Evolutionary conservation across 768 basidiomycete species (phyloP), one percentile per base, ranked within the genome.

Genomic region (Rhodotorula toruloides): DNA sequence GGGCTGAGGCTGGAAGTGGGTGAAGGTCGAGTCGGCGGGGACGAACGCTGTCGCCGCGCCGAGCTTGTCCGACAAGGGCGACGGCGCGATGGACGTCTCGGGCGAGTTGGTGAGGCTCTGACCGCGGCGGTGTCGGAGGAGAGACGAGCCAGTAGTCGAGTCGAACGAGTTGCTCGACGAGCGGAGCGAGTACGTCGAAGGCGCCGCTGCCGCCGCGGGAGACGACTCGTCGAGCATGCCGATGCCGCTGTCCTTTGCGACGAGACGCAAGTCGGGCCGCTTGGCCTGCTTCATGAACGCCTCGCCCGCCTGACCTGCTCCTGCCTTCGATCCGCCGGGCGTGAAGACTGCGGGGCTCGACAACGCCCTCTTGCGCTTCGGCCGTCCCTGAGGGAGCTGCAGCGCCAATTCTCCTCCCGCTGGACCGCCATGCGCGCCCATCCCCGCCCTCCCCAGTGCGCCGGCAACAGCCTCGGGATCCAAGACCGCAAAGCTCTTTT

Each of bases 261-360:
- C 44, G 13, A 62, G 49, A n/a, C 56, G 66, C 0, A 67, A 46
- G 3, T 52, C 53, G 0, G 66, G 66, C 16, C 66, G 66, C 53
- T 67, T 67, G 29, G 61, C 56, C 43, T 67, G 60, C 21, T 36
- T 54, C 3, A 61, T 16, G 56, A 67, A 67, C 46, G 56, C 54
- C 22, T 31, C 40, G 5, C 49, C n/a, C 27, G 43, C 31, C 27
- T 58, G 62, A 46, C 52, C 62, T 40, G 49, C n/a, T 17, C 0
- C 25, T 1, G 10, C 29, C 21, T 50, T 46, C 0, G 50, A 54
- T 21, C 62, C 65, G 14, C 66, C 66, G 6, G 70, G 70, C 13
- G 70, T 71, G 12, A 47, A 43, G 29, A 71, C 14, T n/a, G 65
- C 65, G 2, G 70, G 70, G 2, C 62, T 61, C 9, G 65, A 67